These are phyloP conservation scores for Scleroderma bovista DNA, from an alignment of 768 basidiomycete genomes.

Conservation along the genomic window DNA sequence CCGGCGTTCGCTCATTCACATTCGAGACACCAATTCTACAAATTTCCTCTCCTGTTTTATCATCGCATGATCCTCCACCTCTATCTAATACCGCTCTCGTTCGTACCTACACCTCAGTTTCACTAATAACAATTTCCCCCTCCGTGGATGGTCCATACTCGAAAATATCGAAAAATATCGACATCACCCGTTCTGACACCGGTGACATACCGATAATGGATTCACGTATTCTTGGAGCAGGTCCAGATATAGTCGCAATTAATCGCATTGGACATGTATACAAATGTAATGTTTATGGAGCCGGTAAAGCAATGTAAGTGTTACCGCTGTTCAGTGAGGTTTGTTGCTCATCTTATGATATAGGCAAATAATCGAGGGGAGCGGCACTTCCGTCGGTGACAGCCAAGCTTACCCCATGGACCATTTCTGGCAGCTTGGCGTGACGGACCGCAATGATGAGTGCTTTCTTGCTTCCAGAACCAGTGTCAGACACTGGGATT, in stretches of 20 bases:
- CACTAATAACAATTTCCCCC: slow-evolving; percentile 33
- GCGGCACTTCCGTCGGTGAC: slow-evolving; percentile 2
- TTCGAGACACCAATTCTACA: slow-evolving; percentile 72
- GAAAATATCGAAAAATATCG: slow-evolving; percentile 29
- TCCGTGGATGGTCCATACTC: slow-evolving; percentile 2
- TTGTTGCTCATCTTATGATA: not conserved
- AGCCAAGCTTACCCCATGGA: slow-evolving; percentile 13
- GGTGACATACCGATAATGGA: slow-evolving; percentile 43
- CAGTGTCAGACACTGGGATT: slow-evolving; percentile 43
- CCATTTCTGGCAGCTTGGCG: slow-evolving; percentile 49
- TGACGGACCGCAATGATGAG: slow-evolving; percentile 28
- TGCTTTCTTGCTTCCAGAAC: slow-evolving; percentile 47
- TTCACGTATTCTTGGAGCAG: slow-evolving; percentile 33
- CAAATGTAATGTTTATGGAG: slow-evolving; percentile 34
- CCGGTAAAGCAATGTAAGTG: slow-evolving; percentile 39
- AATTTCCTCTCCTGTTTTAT: slow-evolving; percentile 34
- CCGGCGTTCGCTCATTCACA: slow-evolving; percentile 35
- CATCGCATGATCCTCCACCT: slow-evolving; percentile 9
- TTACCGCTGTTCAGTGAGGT: not conserved
- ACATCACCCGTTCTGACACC: slow-evolving; percentile 36
- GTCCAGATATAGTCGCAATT: slow-evolving; percentile 36
- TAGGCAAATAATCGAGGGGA: slow-evolving; percentile 17
- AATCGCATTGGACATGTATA: slow-evolving; percentile 52
- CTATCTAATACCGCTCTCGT: slow-evolving; percentile 27
- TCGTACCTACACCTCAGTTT: slow-evolving; percentile 43